phyloP scores from a whole-genome alignment of 768 basidiomycete genomes.

The Termitomyces sp. region DNA sequence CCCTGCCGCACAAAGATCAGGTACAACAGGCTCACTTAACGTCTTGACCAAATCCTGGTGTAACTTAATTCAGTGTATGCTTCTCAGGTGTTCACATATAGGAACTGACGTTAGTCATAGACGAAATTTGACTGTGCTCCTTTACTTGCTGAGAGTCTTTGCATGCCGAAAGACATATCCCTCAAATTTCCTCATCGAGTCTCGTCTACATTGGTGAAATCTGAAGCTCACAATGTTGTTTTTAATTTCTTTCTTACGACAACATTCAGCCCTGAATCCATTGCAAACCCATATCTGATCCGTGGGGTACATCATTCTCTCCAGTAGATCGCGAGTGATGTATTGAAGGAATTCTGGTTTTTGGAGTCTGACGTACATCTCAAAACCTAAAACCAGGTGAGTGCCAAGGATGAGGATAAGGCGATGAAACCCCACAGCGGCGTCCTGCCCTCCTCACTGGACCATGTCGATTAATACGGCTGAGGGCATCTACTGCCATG shows the following conservation, averaged over 20 bases:
- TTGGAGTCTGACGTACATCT: neutral
- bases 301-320: neutral
- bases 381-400: neutral
- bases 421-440: neutral
- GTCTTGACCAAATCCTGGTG: neutral
- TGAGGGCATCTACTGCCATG: neutral
- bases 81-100: neutral
- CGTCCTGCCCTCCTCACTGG: neutral
- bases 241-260: neutral
- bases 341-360: neutral
- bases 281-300: neutral
- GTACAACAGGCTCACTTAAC: neutral
- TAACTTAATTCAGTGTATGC: neutral
- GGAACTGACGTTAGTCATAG: constrained; percentile 1
- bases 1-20: too few species aligned
- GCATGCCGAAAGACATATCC: constrained; percentile 7
- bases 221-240: constrained; percentile 1
- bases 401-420: neutral
- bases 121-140: neutral
- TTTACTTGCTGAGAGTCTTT: neutral
- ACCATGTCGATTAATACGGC: too few species aligned
- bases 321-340: neutral
- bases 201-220: neutral
- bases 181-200: neutral
- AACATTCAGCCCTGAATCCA: neutral